Percentiles rank a stretch among this genome's conserved stretches.
phyloP scores from a whole-genome alignment of 352 stramenopile species.

The Phytophthora cactorum region DNA sequence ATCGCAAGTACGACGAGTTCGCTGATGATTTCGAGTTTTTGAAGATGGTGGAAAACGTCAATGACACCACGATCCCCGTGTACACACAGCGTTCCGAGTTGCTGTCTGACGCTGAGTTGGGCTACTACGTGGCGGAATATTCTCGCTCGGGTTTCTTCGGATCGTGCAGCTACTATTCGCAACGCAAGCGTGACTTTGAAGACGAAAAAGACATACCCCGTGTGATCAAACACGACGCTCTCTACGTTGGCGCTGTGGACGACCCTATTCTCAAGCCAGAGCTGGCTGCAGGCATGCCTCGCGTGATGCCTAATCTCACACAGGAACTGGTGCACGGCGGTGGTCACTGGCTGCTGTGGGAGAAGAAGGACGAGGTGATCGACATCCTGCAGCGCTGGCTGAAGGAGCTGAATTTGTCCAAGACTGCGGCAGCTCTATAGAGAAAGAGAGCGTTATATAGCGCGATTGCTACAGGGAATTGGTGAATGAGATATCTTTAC shows the following conservation, averaged over 20 bases:
- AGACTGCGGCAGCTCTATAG: constrained; percentile 18
- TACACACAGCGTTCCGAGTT: constrained; percentile 49
- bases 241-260: constrained; percentile 69
- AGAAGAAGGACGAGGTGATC: constrained; percentile 54
- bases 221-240: constrained; percentile 45
- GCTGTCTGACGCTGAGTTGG: constrained; percentile 53
- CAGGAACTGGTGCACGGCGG: constrained; percentile 52
- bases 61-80: constrained; percentile 33
- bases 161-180: constrained; percentile 61
- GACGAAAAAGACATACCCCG: constrained; percentile 44
- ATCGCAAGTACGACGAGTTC: constrained; percentile 48
- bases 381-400: constrained; percentile 43
- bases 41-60: constrained; percentile 40
- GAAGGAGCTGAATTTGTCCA: constrained; percentile 17
- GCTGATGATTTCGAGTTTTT: constrained; percentile 37
- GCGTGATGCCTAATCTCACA: constrained; percentile 54
- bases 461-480: too few relatives aligned
- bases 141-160: constrained; percentile 53
- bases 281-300: constrained; percentile 57
- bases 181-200: constrained; percentile 61
- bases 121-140: constrained; percentile 64
- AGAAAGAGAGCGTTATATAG: neutral
- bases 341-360: constrained; percentile 67
- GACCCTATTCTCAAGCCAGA: constrained; percentile 59
- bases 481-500: too few relatives aligned